Percentiles rank a stretch among this genome's conserved stretches.
Conservation (phyloP, 2,329 filamentous ascomycete species). For the Talaromyces funiculosus region DNA sequence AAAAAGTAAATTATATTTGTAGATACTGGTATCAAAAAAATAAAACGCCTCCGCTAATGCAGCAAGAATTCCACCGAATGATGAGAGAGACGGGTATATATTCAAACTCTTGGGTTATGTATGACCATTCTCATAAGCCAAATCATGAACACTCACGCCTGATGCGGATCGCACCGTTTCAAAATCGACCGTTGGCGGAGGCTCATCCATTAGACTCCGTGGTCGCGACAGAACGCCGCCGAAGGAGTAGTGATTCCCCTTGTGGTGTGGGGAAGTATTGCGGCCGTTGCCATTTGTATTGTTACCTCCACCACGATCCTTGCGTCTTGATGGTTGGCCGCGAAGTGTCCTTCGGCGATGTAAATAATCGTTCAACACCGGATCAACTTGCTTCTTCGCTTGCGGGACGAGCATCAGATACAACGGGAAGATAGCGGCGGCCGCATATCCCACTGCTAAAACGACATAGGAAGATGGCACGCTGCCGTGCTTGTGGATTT, state of each 20-base stretch:
- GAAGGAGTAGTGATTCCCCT: constrained; percentile 8
- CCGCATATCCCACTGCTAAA: constrained; percentile 47
- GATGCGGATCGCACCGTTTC: background rate
- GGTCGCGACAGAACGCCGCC: constrained; percentile 16
- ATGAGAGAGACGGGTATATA: background rate
- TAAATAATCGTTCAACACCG: constrained; percentile 26
- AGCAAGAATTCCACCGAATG: background rate
- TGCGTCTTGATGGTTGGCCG: constrained; percentile 9
- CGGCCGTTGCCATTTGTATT: background rate
- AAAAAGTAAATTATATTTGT: background rate
- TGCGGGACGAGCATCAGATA: constrained; percentile 48
- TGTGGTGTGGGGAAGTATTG: background rate
- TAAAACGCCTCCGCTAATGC: background rate
- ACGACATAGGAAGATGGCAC: constrained; percentile 49
- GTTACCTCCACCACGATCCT: constrained; percentile 5
- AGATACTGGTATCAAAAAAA: background rate
- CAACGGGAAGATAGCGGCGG: constrained; percentile 49
- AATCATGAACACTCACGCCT: constrained; percentile 6
- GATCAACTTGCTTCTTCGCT: constrained; percentile 49
- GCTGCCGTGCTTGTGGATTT: constrained; percentile 27
- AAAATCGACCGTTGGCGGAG: background rate
- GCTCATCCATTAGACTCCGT: constrained; percentile 15
- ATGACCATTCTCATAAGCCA: constrained; percentile 4
- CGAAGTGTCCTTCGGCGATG: background rate
- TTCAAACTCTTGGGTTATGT: background rate